Percentiles rank a stretch among this genome's conserved stretches.
Conservation (phyloP, 192 early-diverging fungal genomes). For the Backusella circina region DNA sequence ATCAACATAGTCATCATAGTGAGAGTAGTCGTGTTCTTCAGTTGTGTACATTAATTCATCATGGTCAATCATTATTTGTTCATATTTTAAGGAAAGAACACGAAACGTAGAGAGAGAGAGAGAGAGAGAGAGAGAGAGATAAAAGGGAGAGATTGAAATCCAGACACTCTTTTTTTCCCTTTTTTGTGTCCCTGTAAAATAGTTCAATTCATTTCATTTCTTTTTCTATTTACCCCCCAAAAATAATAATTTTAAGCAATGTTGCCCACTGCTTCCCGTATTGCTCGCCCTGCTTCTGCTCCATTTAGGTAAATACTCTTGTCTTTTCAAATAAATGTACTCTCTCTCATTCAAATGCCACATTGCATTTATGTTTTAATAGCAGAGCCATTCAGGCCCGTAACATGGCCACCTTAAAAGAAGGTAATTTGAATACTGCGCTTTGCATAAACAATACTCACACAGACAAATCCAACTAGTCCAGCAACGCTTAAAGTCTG, state of each 20-base stretch:
- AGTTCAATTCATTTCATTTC: too few relatives aligned
- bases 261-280: slow-evolving; percentile 33
- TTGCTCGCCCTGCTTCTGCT: slow-evolving; percentile 35
- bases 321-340: background rate
- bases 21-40: background rate
- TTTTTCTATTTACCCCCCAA: too few relatives aligned
- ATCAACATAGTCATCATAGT: too few relatives aligned
- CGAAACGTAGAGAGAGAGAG: too few relatives aligned
- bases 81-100: too few relatives aligned
- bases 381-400: slow-evolving; percentile 70
- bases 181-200: background rate
- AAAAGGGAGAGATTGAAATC: too few relatives aligned
- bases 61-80: too few relatives aligned
- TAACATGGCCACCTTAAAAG: slow-evolving; percentile 94
- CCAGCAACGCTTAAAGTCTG: slow-evolving; percentile 91
- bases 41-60: too few relatives aligned
- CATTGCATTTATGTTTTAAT: slow-evolving; percentile 7
- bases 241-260: background rate
- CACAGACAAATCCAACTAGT: slow-evolving; percentile 44
- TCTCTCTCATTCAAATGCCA: background rate
- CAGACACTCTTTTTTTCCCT: too few relatives aligned
- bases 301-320: slow-evolving; percentile 15
- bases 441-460: background rate
- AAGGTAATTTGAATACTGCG: slow-evolving; percentile 55
- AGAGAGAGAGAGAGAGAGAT: too few relatives aligned